These are phyloP conservation scores for Apiotrichum siamense DNA, from an alignment of 1,284 basidiomycete species.

Conservation along the genomic window DNA sequence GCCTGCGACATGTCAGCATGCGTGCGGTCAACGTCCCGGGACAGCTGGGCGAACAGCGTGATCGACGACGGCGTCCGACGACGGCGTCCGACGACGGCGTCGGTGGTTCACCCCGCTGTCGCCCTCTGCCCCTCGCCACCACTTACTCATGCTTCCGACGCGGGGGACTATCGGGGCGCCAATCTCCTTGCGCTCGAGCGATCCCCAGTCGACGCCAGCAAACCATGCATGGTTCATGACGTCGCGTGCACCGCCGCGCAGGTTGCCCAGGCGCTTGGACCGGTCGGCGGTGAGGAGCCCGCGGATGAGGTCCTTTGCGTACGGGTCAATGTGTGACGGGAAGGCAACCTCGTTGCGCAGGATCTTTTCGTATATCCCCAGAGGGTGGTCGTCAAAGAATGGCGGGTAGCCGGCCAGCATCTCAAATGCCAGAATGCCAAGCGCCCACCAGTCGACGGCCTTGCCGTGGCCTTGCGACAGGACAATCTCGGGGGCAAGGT, in stretches of 20 bases:
- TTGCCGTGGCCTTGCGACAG: slow-evolving; percentile 52
- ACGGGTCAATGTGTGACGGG: slow-evolving; percentile 49
- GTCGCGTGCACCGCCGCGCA: slow-evolving; percentile 50
- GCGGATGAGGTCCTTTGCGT: slow-evolving; percentile 50
- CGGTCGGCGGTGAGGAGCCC: slow-evolving; percentile 49
- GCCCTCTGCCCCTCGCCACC: no score
- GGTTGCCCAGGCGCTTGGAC: slow-evolving; percentile 49
- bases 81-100: no score
- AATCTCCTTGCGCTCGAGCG: slow-evolving; percentile 48
- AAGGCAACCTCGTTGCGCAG: slow-evolving; percentile 49
- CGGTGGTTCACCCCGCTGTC: no score
- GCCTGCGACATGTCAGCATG: slow-evolving; percentile 23
- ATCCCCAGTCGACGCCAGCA: slow-evolving; percentile 51
- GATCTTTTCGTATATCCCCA: slow-evolving; percentile 50
- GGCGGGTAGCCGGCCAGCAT: slow-evolving; percentile 50
- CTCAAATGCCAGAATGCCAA: slow-evolving; percentile 52
- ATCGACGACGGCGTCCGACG: no score
- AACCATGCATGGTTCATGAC: slow-evolving; percentile 52
- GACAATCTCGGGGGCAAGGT: slow-evolving; percentile 50
- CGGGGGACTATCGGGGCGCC: slow-evolving; percentile 51
- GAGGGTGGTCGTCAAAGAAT: slow-evolving; percentile 49
- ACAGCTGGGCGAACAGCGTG: no score
- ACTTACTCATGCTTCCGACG: slow-evolving; percentile 48
- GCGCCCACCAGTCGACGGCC: slow-evolving; percentile 53
- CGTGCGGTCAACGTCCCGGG: neutral